Conservation (phyloP, 805 yeast species). For the Yarrowia sp. region DNA sequence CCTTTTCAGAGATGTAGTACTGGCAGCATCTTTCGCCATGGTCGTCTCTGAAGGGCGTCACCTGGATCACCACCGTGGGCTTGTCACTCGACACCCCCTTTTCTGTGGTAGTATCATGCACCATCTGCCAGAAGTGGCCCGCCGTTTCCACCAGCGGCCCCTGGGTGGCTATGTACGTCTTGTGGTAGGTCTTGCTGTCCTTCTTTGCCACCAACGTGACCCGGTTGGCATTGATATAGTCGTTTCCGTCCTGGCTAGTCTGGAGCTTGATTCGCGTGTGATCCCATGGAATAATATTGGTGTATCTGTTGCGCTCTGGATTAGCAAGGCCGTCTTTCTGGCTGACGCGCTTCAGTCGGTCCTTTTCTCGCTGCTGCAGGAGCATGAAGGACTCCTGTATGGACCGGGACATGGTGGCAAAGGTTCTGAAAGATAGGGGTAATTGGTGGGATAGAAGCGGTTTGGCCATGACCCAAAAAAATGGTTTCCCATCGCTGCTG, state of each 20-base stretch:
- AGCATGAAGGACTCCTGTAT: not conserved
- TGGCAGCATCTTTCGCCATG: constrained; percentile 71
- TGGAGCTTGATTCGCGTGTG: constrained; percentile 50
- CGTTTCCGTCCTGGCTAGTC: constrained; percentile 37
- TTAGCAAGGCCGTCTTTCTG: constrained; percentile 29
- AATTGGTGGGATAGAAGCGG: not conserved
- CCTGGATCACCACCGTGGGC: constrained; percentile 61
- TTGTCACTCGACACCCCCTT: constrained; percentile 62
- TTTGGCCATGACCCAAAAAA: not conserved
- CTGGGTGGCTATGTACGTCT: constrained; percentile 69
- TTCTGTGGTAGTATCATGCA: constrained; percentile 38
- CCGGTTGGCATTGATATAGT: constrained; percentile 88
- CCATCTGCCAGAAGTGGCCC: constrained; percentile 81
- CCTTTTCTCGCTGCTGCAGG: not conserved
- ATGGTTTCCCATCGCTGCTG: not conserved
- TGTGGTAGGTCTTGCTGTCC: constrained; percentile 14
- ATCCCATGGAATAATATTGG: constrained; percentile 66
- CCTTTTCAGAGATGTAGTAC: constrained; percentile 49
- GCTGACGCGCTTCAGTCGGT: constrained; percentile 4
- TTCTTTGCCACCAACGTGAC: constrained; percentile 44
- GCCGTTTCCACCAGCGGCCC: constrained; percentile 78
- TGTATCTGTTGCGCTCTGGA: constrained; percentile 52
- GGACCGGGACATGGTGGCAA: not conserved
- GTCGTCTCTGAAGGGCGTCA: constrained; percentile 70
- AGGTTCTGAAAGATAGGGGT: not conserved